phyloP scores from a whole-genome alignment of 768 basidiomycete species.

The Pholiota conissans region DNA sequence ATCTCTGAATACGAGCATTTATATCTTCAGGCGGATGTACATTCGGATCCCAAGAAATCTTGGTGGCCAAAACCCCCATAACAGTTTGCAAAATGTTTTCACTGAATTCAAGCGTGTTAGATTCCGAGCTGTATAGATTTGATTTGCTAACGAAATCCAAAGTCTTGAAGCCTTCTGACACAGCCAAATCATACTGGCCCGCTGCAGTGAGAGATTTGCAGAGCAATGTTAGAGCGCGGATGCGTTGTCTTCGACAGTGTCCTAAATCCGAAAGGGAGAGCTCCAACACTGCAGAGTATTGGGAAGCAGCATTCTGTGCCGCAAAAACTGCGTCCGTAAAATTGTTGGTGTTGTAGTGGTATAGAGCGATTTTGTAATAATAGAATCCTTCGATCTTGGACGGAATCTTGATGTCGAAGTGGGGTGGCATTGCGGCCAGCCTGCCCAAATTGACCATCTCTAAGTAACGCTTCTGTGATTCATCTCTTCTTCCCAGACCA shows the following conservation, averaged over 20 bases:
- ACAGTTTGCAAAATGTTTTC: background rate
- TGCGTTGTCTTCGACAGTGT: background rate
- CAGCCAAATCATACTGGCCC: background rate
- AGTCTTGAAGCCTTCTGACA: slow-evolving; percentile 1
- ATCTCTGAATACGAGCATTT: background rate
- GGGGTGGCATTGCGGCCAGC: background rate
- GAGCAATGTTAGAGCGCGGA: background rate
- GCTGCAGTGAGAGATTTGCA: too few relatives aligned
- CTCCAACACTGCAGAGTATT: background rate
- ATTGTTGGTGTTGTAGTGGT: background rate
- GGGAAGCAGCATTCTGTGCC: background rate
- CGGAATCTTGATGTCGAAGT: background rate
- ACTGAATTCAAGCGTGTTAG: background rate
- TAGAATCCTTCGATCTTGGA: background rate
- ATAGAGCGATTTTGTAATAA: background rate
- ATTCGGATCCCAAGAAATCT: background rate
- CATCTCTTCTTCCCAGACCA: background rate
- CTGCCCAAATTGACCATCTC: background rate
- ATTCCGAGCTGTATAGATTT: background rate
- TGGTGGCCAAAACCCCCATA: background rate
- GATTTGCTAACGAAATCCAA: background rate
- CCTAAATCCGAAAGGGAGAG: background rate
- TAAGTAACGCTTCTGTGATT: background rate
- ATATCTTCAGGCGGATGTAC: background rate
- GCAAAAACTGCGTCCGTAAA: background rate